Conservation (phyloP, 2,329 filamentous ascomycete genomes). For the Coniochaeta ligniaria region DNA sequence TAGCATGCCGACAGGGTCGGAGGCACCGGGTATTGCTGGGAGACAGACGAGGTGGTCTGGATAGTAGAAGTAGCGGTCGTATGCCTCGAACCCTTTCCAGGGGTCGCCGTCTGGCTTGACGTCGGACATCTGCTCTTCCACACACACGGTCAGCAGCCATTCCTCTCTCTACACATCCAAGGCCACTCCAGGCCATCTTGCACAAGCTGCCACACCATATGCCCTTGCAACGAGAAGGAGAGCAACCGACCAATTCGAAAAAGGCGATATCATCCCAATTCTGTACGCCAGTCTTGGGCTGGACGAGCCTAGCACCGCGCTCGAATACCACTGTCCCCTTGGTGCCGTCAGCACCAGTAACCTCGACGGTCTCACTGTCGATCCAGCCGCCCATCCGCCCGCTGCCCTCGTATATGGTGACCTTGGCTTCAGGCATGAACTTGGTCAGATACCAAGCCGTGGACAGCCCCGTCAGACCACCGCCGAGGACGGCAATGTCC, state of each 20-base stretch:
- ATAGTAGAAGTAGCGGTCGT: constrained; percentile 76
- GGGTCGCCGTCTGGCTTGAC: constrained; percentile 32
- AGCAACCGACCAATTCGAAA: constrained; percentile 56
- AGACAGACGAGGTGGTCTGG: constrained; percentile 66
- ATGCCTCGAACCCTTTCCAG: constrained; percentile 25
- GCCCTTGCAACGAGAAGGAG: neutral
- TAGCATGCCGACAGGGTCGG: neutral
- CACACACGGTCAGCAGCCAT: constrained; percentile 3
- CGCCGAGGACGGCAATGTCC: constrained; percentile 64
- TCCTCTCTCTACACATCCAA: neutral
- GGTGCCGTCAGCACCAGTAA: constrained; percentile 45
- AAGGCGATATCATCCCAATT: constrained; percentile 58
- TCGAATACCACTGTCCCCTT: constrained; percentile 64
- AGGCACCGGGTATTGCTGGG: neutral
- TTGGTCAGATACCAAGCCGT: constrained; percentile 70
- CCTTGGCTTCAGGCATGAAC: constrained; percentile 55
- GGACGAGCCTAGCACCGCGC: constrained; percentile 72
- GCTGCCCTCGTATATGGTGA: constrained; percentile 75
- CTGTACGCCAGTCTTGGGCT: constrained; percentile 35
- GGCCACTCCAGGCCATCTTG: neutral
- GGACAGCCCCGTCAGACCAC: constrained; percentile 75
- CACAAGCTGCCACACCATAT: no score
- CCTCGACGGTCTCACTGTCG: constrained; percentile 54
- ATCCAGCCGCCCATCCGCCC: constrained; percentile 78
- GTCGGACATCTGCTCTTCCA: constrained; percentile 3